Evolutionary conservation across 2,329 filamentous ascomycete genomes (phyloP), one percentile per base, ranked within the genome.

Genomic region (Bipolaris gigantea): DNA sequence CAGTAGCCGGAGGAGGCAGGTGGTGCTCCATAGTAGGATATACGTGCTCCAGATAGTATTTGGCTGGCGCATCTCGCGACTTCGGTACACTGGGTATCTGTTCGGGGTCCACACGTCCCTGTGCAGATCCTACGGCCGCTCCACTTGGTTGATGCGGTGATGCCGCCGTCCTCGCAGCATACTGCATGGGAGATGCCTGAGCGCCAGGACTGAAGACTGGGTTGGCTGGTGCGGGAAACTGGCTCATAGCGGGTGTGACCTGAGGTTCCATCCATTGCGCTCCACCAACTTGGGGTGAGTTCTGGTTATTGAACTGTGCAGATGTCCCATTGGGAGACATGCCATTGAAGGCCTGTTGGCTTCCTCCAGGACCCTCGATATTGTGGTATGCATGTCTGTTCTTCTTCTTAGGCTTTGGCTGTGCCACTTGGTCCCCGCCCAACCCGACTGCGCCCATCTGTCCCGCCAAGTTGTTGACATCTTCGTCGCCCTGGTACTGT

Each of bases 21-120:
- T 96, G 92, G 55, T 89, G 89, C 76, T 97, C 93, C 78, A 97
- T 96, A 3, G 94, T 99, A 16, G 93, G 92, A 73, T 97, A 97
- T 47, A 96, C 82, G 73, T 96, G 89, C 63, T 83, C 86, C 64
- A 95, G 83, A 72, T 93, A 99, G 77, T 92, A 89, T 61, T 89
- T 87, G 61, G 94, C 90, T 7, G 90, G 83, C 7, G 84, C 76
- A 74, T 99, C 94, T 77, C 94, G 86, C 64, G 92, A 90, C 63
- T 87, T 77, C 11, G 94, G 92, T 46, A 99, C 85, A 71, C 92
- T 97, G 38, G 94, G 94, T 66, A 97, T 90, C 67, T 96, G 90
- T 70, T 97, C 92, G 16, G 92, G 87, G 57, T 96, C 91, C 49
- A 97, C 89, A 67, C 87, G 85, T 47, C 86, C 85, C 76, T 89